Evolutionary conservation across 140 eudicot species (phyloP).

Genomic region (Ambrosia hybrid): DNA sequence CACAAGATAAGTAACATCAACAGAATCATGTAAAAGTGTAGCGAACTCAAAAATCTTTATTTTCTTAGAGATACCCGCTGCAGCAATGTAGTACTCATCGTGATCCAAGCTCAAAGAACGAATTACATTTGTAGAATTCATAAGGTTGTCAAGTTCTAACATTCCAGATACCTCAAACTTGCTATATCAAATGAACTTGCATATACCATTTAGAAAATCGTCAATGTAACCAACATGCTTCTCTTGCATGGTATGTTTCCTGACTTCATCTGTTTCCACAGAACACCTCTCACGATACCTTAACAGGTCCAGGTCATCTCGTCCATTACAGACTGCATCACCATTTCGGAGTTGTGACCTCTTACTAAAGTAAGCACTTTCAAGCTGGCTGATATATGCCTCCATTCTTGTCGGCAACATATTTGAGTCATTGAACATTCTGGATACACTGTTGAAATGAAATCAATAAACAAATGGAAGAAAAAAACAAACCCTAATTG

Average conservation of each 20-base stretch:
- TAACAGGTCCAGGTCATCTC: neutral
- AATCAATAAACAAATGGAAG: too few relatives aligned
- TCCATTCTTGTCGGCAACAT: neutral
- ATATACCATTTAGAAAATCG: neutral
- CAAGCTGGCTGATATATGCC: neutral
- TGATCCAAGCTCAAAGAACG: constrained; percentile 65
- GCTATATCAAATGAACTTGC: neutral
- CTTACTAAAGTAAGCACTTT: neutral
- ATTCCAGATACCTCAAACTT: constrained; percentile 4
- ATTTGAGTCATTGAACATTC: neutral
- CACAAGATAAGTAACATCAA: constrained; percentile 56
- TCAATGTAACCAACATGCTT: neutral
- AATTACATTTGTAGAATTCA: constrained; percentile 41
- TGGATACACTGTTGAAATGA: neutral
- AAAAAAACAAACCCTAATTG: too few relatives aligned
- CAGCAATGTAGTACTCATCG: constrained; percentile 60
- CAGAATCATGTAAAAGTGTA: constrained; percentile 38
- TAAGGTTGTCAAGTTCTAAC: constrained; percentile 40
- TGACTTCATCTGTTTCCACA: neutral
- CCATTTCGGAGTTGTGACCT: constrained; percentile 5
- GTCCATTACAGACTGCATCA: neutral
- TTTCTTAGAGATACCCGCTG: constrained; percentile 63
- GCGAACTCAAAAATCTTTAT: constrained; percentile 57
- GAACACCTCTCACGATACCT: neutral
- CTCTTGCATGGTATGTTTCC: constrained; percentile 1